Evolutionary conservation across 345 rosid genomes (phyloP).

Genomic region (Alliaria petiolata): DNA sequence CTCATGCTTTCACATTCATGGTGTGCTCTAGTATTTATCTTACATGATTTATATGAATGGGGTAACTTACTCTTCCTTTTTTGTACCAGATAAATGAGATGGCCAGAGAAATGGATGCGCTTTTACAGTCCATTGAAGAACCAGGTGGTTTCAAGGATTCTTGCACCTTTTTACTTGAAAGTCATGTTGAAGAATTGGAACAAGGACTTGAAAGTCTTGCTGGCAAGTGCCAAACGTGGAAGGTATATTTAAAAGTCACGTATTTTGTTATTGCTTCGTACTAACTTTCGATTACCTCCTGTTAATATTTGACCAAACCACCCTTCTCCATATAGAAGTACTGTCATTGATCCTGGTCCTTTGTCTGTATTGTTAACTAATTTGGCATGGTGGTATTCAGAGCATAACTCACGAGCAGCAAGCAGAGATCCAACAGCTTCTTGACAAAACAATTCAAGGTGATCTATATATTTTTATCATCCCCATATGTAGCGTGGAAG

Average conservation of each 20-base stretch:
- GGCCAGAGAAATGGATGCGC: conserved; percentile 70
- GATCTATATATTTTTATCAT: conserved; percentile 17
- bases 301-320: conserved; percentile 9
- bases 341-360: not conserved
- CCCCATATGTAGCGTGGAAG: not conserved
- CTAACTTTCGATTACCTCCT: not conserved
- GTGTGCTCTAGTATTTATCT: not conserved
- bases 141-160: conserved; percentile 82
- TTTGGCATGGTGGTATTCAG: conserved; percentile 45
- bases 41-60: not conserved
- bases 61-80: not conserved
- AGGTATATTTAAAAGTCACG: conserved; percentile 41
- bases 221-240: conserved; percentile 58
- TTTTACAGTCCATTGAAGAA: conserved; percentile 67
- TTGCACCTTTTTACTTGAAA: conserved; percentile 57
- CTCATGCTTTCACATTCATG: conserved; percentile 15
- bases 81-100: conserved; percentile 68
- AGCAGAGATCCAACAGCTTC: conserved; percentile 66
- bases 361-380: conserved; percentile 22
- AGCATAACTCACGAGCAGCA: conserved; percentile 47
- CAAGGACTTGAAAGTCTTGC: conserved; percentile 54
- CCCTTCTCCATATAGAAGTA: not conserved
- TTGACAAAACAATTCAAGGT: conserved; percentile 89
- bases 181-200: conserved; percentile 68
- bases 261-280: conserved; percentile 9